Evolutionary conservation across 306 rosid genomes (phyloP).

Genomic region (Trifolium fragiferum): DNA sequence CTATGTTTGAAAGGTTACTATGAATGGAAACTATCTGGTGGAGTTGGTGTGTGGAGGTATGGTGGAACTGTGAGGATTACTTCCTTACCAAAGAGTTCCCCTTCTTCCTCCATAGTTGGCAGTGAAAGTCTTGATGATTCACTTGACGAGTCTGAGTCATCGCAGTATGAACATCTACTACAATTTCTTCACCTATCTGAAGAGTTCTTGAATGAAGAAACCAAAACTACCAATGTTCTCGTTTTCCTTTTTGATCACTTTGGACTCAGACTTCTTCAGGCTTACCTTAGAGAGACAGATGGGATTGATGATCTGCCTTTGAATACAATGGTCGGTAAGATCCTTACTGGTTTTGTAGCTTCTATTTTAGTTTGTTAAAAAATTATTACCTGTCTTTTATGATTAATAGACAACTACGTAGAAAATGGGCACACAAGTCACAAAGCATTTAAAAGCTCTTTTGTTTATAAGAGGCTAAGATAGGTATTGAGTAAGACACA

Average conservation of each 20-base stretch:
- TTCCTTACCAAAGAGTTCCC: slow-evolving; percentile 72
- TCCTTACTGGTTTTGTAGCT: slow-evolving; percentile 36
- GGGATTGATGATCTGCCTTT: slow-evolving; percentile 76
- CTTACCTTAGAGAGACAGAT: slow-evolving; percentile 78
- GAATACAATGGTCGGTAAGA: slow-evolving; percentile 99
- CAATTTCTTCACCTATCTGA: slow-evolving; percentile 82
- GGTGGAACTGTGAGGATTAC: slow-evolving; percentile 97
- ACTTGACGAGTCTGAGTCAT: slow-evolving; percentile 79
- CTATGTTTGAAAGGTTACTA: slow-evolving; percentile 90
- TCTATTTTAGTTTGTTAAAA: slow-evolving; percentile 14
- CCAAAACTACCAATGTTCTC: slow-evolving; percentile 68
- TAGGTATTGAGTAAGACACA: background rate
- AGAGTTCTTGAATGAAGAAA: slow-evolving; percentile 75
- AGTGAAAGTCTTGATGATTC: slow-evolving; percentile 91
- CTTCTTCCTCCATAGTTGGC: slow-evolving; percentile 68
- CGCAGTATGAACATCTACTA: slow-evolving; percentile 79
- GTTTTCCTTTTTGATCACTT: slow-evolving; percentile 90
- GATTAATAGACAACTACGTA: slow-evolving; percentile 14
- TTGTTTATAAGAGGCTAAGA: background rate
- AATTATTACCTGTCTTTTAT: background rate
- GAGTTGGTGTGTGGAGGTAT: slow-evolving; percentile 95
- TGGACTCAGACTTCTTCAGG: slow-evolving; percentile 89
- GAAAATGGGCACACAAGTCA: background rate
- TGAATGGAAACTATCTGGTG: slow-evolving; percentile 94
- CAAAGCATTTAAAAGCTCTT: background rate